Conservation (phyloP, 768 basidiomycete genomes). For the Scleroderma bovista region DNA sequence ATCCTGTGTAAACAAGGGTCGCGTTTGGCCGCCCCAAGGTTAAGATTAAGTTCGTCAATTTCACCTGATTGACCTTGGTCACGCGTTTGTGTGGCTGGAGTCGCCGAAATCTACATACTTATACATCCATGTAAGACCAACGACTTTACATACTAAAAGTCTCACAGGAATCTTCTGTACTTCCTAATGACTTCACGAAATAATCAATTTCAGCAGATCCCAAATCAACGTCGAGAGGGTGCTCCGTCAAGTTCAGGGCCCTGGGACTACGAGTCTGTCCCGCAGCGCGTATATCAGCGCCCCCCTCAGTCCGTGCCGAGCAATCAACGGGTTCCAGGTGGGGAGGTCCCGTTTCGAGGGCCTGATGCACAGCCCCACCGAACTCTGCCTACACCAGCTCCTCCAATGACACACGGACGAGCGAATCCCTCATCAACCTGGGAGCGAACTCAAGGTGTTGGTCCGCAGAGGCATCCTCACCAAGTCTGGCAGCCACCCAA, state of each 20-base stretch:
- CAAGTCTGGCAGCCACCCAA: not conserved
- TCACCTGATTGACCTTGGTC: too few relatives aligned
- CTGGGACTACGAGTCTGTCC: not conserved
- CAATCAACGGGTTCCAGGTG: not conserved
- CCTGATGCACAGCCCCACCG: not conserved
- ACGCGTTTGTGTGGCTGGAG: too few relatives aligned
- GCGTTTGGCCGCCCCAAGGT: too few relatives aligned
- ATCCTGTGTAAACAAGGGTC: too few relatives aligned
- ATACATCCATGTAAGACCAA: not conserved
- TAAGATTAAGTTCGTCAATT: too few relatives aligned
- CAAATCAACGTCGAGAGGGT: not conserved
- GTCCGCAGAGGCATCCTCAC: not conserved
- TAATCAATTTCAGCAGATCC: not conserved
- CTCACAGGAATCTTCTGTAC: not conserved
- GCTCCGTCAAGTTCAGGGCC: not conserved
- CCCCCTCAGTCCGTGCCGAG: not conserved
- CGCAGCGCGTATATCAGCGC: not conserved
- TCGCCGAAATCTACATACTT: not conserved
- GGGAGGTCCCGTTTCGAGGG: not conserved
- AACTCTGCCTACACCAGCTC: not conserved
- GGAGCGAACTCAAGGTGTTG: not conserved
- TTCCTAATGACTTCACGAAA: not conserved
- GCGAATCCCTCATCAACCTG: not conserved
- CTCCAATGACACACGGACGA: not conserved
- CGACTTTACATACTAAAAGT: not conserved